Percentiles rank a stretch among this genome's conserved stretches.
phyloP scores from a whole-genome alignment of 2,329 filamentous ascomycete species.

The Remersonia thermophila region DNA sequence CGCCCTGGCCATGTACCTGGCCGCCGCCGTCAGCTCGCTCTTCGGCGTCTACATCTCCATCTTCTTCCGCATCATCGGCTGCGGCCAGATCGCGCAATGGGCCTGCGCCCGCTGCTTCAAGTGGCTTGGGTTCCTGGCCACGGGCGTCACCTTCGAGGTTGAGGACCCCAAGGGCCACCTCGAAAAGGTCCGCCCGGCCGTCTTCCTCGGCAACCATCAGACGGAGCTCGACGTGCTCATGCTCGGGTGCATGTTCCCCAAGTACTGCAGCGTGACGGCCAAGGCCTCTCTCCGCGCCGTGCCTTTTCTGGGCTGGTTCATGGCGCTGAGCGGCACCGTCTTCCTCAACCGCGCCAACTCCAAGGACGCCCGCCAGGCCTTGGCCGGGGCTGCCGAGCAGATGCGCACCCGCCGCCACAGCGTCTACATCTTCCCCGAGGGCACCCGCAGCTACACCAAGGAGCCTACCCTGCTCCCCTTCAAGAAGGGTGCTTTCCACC shows the following conservation, averaged over 20 bases:
- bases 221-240: slow-evolving; percentile 89
- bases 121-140: slow-evolving; percentile 59
- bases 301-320: slow-evolving; percentile 93
- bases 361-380: slow-evolving; percentile 70
- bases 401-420: slow-evolving; percentile 63
- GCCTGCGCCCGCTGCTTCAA: slow-evolving; percentile 69
- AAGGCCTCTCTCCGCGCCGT: slow-evolving; percentile 71
- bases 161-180: slow-evolving; percentile 55
- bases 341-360: slow-evolving; percentile 90
- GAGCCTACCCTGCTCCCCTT: slow-evolving; percentile 80
- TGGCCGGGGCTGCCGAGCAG: slow-evolving; percentile 68
- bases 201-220: slow-evolving; percentile 93
- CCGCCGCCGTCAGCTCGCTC: slow-evolving; percentile 45
- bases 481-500: slow-evolving; percentile 97
- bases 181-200: slow-evolving; percentile 58
- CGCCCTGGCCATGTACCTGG: slow-evolving; percentile 51
- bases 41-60: slow-evolving; percentile 70
- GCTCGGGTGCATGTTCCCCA: slow-evolving; percentile 79
- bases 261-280: slow-evolving; percentile 83
- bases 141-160: slow-evolving; percentile 67
- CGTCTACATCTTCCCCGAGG: slow-evolving; percentile 84
- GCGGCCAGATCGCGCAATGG: slow-evolving; percentile 75
- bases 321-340: slow-evolving; percentile 72
- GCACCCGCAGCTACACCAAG: slow-evolving; percentile 78
- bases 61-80: slow-evolving; percentile 55